A percentile compares a stretch with the other conserved stretches of the same genome.
Evolutionary conservation across 176 grass and related monocot species (phyloP).

Genomic region (Oryza australiensis): DNA sequence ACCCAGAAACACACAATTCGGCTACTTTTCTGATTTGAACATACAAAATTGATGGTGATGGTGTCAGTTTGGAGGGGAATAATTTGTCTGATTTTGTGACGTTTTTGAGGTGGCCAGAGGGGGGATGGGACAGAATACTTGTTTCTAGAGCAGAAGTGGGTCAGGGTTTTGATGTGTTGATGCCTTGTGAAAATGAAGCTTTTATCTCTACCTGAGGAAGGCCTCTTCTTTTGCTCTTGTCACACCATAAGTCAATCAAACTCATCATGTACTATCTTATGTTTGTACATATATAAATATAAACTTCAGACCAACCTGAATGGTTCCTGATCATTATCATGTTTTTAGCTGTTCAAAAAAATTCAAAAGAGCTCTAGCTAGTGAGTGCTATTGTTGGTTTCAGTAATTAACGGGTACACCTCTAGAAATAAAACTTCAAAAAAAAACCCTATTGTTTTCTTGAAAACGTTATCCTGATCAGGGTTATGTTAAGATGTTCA

Average conservation of each 20-base stretch:
- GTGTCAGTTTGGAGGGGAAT: conserved; percentile 30
- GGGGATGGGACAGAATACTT: conserved; percentile 42
- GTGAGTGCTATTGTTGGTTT: background rate
- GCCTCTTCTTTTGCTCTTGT: conserved; percentile 35
- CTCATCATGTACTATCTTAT: background rate
- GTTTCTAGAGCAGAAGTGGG: conserved; percentile 43
- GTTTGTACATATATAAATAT: background rate
- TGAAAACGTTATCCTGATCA: background rate
- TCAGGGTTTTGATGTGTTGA: conserved; percentile 19
- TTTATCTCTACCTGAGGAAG: conserved; percentile 38
- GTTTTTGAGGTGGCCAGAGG: background rate
- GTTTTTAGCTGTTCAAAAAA: background rate
- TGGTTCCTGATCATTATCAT: background rate
- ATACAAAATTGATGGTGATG: conserved; percentile 31
- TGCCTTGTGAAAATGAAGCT: conserved; percentile 34
- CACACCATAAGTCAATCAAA: background rate
- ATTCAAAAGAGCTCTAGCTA: background rate
- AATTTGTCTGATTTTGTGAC: conserved; percentile 26
- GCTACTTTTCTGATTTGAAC: background rate
- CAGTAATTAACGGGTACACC: too few species aligned
- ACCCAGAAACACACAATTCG: background rate
- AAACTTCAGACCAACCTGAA: background rate
- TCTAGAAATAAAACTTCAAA: background rate
- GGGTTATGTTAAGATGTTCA: background rate
- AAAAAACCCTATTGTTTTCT: background rate